Conservation (phyloP, 2,329 filamentous ascomycete species). For the Xylariaceae sp. region DNA sequence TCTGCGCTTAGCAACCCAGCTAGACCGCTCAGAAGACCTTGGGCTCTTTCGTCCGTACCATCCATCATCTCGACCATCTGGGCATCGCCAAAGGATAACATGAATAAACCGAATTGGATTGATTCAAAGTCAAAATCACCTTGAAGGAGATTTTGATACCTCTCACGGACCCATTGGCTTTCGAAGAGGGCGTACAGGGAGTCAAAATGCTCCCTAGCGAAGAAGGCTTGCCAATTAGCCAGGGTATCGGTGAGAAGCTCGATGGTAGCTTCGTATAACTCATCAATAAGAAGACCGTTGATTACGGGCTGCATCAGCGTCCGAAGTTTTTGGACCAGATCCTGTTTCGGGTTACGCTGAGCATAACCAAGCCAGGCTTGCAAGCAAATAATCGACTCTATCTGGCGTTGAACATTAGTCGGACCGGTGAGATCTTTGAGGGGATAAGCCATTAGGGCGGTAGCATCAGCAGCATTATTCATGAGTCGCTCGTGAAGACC, state of each 20-base stretch:
- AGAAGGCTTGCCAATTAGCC: constrained; percentile 65
- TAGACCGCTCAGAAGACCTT: constrained; percentile 59
- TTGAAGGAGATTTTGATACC: constrained; percentile 57
- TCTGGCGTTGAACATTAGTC: constrained; percentile 42
- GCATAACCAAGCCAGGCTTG: constrained; percentile 77
- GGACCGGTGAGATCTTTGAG: constrained; percentile 33
- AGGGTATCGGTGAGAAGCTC: constrained; percentile 69
- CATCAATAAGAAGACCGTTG: constrained; percentile 59
- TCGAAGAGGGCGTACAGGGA: constrained; percentile 62
- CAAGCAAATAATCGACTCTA: constrained; percentile 62
- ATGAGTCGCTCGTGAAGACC: constrained; percentile 54
- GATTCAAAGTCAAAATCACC: constrained; percentile 67
- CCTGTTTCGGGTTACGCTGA: constrained; percentile 61
- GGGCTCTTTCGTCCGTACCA: constrained; percentile 51
- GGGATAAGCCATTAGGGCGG: constrained; percentile 48
- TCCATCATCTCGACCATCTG: constrained; percentile 63
- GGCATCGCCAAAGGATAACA: constrained; percentile 71
- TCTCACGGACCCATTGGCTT: constrained; percentile 59
- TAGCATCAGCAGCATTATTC: constrained; percentile 53
- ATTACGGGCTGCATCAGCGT: constrained; percentile 63
- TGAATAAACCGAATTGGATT: constrained; percentile 66
- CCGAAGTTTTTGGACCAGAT: constrained; percentile 61
- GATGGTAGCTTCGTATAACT: constrained; percentile 61
- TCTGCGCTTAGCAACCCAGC: constrained; percentile 66
- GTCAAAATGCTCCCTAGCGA: constrained; percentile 60